Evolutionary conservation across 2,329 filamentous ascomycete genomes (phyloP).

Genomic region (Lasiodiplodia citricola): DNA sequence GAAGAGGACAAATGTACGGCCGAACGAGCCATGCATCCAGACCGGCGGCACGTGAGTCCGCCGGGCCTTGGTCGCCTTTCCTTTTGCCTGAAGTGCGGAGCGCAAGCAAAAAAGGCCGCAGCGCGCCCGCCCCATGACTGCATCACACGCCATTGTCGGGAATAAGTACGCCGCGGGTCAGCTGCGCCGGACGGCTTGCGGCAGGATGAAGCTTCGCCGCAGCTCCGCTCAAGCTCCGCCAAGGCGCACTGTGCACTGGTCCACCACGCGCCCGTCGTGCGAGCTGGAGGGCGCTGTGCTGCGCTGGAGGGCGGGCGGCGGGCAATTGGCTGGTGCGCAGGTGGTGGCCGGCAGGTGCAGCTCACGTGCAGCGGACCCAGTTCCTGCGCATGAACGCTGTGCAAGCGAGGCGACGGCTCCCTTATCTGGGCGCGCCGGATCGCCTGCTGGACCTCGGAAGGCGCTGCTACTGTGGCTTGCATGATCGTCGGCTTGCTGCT

Average conservation of each 20-base stretch:
- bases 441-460: constrained; percentile 22
- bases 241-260: neutral
- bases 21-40: neutral
- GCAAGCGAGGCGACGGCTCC: constrained; percentile 10
- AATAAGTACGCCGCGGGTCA: constrained; percentile 2
- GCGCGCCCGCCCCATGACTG: constrained; percentile 2
- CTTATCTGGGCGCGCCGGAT: constrained; percentile 18
- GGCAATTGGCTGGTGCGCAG: neutral
- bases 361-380: constrained; percentile 15
- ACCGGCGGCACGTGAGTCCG: constrained; percentile 10
- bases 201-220: constrained; percentile 9
- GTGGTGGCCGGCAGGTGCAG: constrained; percentile 7
- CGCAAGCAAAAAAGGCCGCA: constrained; percentile 12
- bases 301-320: neutral
- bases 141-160: constrained; percentile 17
- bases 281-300: neutral
- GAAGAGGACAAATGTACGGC: constrained; percentile 6
- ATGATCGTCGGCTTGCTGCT: constrained; percentile 15
- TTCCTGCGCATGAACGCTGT: constrained; percentile 19
- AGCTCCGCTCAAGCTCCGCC: constrained; percentile 19
- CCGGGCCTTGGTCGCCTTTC: constrained; percentile 2
- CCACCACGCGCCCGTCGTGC: neutral
- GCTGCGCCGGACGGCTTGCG: neutral
- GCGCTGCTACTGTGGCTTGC: constrained; percentile 23
- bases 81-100: constrained; percentile 21